A percentile compares a stretch with the other conserved stretches of the same genome.
phyloP scores from a whole-genome alignment of 2,329 filamentous ascomycete genomes.

The Aspergillus clavatus region DNA sequence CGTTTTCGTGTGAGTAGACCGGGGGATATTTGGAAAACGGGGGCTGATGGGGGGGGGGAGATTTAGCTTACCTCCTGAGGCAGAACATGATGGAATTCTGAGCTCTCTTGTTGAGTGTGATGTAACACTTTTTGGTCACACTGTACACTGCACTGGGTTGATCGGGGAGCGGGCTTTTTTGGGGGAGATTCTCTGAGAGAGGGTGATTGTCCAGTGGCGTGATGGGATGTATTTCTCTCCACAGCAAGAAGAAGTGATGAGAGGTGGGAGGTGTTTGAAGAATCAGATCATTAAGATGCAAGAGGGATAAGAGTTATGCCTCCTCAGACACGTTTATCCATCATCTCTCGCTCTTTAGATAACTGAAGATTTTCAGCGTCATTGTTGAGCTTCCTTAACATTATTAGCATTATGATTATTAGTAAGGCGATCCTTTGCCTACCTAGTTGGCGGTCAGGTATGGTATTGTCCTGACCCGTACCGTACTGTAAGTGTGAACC shows the following conservation, averaged over 20 bases:
- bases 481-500: no score
- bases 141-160: no score
- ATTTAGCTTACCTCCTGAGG: conserved; percentile 57
- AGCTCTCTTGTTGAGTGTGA: background rate
- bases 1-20: background rate
- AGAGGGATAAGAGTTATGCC: no score
- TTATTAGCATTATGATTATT: no score
- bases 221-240: background rate
- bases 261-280: background rate
- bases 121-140: conserved; percentile 1
- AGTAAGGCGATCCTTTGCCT: no score
- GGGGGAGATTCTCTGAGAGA: no score
- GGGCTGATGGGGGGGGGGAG: background rate
- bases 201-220: background rate
- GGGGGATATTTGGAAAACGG: background rate
- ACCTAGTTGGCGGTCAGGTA: no score
- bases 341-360: background rate
- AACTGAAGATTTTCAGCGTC: background rate
- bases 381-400: background rate
- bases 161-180: no score
- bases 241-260: background rate
- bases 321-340: background rate
- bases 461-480: no score
- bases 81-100: conserved; percentile 55
- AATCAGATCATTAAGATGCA: background rate